A percentile compares a stretch with the other conserved stretches of the same genome.
Evolutionary conservation across 2,329 filamentous ascomycete species (phyloP).

Genomic region (Monilinia vaccinii-corymbosi): DNA sequence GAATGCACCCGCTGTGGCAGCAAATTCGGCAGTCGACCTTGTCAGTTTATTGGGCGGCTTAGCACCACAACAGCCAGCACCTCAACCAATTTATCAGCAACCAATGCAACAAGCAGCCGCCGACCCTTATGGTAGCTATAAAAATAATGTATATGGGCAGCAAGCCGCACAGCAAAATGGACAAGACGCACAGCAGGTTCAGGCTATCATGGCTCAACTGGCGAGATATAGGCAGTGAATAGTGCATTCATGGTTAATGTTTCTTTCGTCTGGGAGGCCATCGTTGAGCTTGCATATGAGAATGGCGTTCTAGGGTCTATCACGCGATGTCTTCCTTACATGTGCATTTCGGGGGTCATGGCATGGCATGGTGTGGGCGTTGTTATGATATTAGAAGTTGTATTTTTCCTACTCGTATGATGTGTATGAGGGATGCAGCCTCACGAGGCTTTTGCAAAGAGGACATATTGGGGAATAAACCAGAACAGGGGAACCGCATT

Average conservation of each 20-base stretch:
- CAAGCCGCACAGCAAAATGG: conserved; percentile 20
- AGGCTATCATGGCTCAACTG: conserved; percentile 68
- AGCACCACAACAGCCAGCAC: conserved; percentile 17
- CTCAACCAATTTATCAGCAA: conserved; percentile 22
- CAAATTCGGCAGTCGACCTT: conserved; percentile 31
- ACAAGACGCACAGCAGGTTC: conserved; percentile 45
- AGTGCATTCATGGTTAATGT: conserved; percentile 23
- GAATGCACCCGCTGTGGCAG: conserved; percentile 21
- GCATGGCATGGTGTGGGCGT: background rate
- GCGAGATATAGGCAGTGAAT: conserved; percentile 48
- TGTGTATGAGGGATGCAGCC: background rate
- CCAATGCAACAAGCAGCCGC: conserved; percentile 12
- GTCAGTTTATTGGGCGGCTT: conserved; percentile 27
- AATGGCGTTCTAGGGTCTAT: background rate
- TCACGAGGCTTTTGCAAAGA: background rate
- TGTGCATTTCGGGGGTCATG: background rate
- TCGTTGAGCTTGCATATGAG: background rate
- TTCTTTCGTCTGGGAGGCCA: background rate
- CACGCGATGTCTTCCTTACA: background rate
- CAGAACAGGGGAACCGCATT: background rate
- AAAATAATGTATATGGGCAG: background rate
- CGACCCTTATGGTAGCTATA: conserved; percentile 8
- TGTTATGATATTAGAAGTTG: background rate
- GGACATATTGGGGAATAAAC: background rate
- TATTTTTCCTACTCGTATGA: background rate